Evolutionary conservation across 495 filamentous ascomycete genomes (phyloP), one percentile per base, ranked within the genome.

Genomic region (Aspergillus biplanus): DNA sequence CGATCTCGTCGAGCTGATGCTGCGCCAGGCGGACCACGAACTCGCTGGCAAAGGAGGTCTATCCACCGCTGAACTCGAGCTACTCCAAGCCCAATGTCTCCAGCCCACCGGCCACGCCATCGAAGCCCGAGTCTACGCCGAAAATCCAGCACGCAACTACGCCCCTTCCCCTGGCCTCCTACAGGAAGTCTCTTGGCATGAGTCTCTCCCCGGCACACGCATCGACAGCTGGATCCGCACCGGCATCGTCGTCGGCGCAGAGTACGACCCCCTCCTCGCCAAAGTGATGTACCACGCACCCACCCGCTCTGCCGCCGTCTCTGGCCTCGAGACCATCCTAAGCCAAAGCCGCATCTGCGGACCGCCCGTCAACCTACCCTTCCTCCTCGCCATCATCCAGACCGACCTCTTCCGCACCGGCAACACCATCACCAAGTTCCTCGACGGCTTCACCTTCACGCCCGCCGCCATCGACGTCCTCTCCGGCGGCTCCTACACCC

Each of bases 171-270:
- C 85, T 6, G 86, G 86, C 6, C 71, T 78, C n/a, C 69, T 89
- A 12, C 83, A 84, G 58, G 68, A 78, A 39, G 83, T 89, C 7
- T 61, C 79, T 34, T 86, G 80, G 80, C 68, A 71, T 27, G 63
- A 73, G 48, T 27, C 21, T 27, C 50, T 75, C 0, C 52, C 70
- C 12, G 79, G 73, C 2, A 68, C 73, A 33, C 79, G 86, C 33
- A 79, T 88, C 46, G 86, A 89, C 65, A 87, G 86, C 3, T 89
- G 85, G 84, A 78, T 88, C 5, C 75, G 76, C 27, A 78, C 76
- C 0, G 86, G 86, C 13, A 78, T 78, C 5, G 73, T 75, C n/a
- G 74, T 88, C n/a, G 77, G 79, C 33, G 75, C 84, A 52, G 74
- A 80, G 61, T 87, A 86, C 61, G 83, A 88, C 69, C 85, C 86